Evolutionary conservation across 2,329 filamentous ascomycete species (phyloP).

Genomic region (Neofusicoccum sp.): DNA sequence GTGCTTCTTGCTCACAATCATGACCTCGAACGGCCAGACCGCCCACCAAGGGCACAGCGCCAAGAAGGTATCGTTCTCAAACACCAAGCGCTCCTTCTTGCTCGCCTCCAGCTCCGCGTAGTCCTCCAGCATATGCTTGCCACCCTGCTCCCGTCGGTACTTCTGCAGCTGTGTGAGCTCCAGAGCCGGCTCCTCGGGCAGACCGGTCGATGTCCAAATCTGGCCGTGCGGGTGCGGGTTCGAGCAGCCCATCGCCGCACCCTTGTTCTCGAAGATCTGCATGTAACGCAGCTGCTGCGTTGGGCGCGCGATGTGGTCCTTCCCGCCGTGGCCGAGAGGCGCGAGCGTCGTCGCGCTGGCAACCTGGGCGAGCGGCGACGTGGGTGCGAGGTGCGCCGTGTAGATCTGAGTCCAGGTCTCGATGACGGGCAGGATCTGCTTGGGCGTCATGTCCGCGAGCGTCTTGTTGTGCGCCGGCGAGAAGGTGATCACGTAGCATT

Average conservation of each 20-base stretch:
- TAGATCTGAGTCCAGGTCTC: slow-evolving; percentile 93
- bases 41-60: slow-evolving; percentile 98
- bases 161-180: slow-evolving; percentile 77
- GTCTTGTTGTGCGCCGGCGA: slow-evolving; percentile 87
- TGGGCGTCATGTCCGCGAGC: slow-evolving; percentile 78
- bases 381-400: slow-evolving; percentile 71
- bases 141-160: slow-evolving; percentile 71
- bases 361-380: slow-evolving; percentile 60
- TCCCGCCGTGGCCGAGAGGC: slow-evolving; percentile 43
- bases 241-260: slow-evolving; percentile 95
- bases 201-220: slow-evolving; percentile 86
- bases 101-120: slow-evolving; percentile 80
- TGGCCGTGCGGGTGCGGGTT: slow-evolving; percentile 98
- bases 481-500: slow-evolving; percentile 97
- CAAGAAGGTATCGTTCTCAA: slow-evolving; percentile 80
- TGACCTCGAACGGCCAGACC: slow-evolving; percentile 93
- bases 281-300: slow-evolving; percentile 86
- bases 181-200: slow-evolving; percentile 83
- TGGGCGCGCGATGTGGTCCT: slow-evolving; percentile 48
- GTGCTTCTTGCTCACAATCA: slow-evolving; percentile 82
- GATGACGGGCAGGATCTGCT: slow-evolving; percentile 78
- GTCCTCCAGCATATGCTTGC: slow-evolving; percentile 76
- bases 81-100: slow-evolving; percentile 83
- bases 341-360: slow-evolving; percentile 48
- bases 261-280: slow-evolving; percentile 99